Percentiles rank a stretch among this genome's conserved stretches.
These are phyloP conservation scores for Cucumis cinereus DNA, from an alignment of 306 rosid species.

Conservation along the genomic window DNA sequence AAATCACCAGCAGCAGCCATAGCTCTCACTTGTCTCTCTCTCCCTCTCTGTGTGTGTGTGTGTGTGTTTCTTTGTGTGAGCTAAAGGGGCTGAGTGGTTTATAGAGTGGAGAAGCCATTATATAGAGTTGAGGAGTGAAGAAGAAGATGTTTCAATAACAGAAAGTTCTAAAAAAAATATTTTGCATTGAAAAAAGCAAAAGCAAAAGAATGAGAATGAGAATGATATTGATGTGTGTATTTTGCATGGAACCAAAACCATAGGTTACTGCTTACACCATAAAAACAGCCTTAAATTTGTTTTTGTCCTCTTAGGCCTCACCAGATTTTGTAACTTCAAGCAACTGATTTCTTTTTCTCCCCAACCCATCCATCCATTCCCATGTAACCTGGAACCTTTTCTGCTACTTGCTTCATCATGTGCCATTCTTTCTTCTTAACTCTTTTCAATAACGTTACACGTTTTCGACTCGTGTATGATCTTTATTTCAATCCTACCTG, in stretches of 20 bases:
- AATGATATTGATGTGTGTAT: background rate
- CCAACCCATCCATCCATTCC: background rate
- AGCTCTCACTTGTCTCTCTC: background rate
- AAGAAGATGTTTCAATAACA: background rate
- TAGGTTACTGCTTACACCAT: constrained; percentile 1
- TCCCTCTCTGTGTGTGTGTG: background rate
- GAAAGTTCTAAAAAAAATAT: background rate
- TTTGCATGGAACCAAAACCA: background rate
- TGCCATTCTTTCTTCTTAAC: background rate
- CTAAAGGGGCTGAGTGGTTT: background rate
- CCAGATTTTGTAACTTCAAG: background rate
- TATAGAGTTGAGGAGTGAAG: background rate
- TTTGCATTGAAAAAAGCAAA: constrained; percentile 2
- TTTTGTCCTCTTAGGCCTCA: background rate
- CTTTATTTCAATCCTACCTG: background rate
- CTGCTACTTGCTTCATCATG: constrained; percentile 4
- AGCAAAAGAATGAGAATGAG: background rate
- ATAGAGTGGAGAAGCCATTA: constrained; percentile 1
- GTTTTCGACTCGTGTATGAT: background rate
- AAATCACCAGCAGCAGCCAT: constrained; percentile 24
- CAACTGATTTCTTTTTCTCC: background rate
- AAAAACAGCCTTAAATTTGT: constrained; percentile 1
- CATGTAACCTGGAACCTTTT: background rate
- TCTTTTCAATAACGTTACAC: background rate
- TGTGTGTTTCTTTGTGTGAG: background rate